These are phyloP conservation scores for Phytophthora fragariae DNA, from an alignment of 352 stramenopile species.

Conservation along the genomic window DNA sequence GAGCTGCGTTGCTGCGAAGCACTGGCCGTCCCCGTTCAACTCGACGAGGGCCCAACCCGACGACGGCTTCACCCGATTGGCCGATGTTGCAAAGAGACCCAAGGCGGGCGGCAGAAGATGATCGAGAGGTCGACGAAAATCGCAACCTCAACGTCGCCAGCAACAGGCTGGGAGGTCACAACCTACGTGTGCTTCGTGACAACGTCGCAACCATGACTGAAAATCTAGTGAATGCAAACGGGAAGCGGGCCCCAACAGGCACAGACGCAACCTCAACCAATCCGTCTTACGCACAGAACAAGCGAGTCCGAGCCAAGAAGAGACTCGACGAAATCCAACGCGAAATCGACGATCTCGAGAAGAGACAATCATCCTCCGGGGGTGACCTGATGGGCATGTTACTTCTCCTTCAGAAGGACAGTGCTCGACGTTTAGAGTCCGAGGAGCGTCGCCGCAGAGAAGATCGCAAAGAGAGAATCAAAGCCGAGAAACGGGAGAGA, in stretches of 20 bases:
- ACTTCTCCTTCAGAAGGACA: conserved; percentile 9
- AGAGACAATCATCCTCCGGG: background rate
- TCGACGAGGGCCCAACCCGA: background rate
- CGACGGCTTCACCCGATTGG: background rate
- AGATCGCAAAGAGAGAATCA: background rate
- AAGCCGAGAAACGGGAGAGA: background rate
- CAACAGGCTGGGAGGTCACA: background rate
- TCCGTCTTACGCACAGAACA: background rate
- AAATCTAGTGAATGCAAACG: background rate
- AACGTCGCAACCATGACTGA: background rate
- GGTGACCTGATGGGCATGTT: conserved; percentile 6
- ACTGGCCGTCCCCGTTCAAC: background rate
- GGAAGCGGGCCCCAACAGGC: background rate
- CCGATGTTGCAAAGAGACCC: background rate
- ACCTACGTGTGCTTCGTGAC: conserved; percentile 5
- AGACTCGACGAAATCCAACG: background rate
- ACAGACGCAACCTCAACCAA: background rate
- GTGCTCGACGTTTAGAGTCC: background rate
- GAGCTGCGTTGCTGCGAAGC: too few species aligned
- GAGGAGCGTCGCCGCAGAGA: conserved; percentile 3
- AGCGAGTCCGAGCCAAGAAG: background rate
- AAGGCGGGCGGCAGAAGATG: background rate
- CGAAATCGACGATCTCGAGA: background rate
- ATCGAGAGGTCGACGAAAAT: background rate
- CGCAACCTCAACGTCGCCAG: background rate